Evolutionary conservation across 1,139 yeast genomes (phyloP).

Genomic region (Yamadazyma atmosphaerica): DNA sequence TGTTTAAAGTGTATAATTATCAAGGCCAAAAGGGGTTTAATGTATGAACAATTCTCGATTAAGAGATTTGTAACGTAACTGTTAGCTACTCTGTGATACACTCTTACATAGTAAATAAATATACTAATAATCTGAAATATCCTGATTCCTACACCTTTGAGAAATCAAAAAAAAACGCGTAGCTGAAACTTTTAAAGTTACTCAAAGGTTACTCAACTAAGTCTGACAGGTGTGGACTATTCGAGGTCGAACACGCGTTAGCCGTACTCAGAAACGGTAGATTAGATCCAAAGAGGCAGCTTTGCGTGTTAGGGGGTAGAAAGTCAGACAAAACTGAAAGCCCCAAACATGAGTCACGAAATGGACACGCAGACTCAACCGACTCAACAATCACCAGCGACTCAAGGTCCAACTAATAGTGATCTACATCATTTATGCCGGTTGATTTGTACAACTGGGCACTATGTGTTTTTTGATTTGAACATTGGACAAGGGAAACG

Average conservation of each 20-base stretch:
- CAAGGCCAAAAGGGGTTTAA: background rate
- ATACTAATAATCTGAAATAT: too few species aligned
- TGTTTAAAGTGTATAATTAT: conserved; percentile 9
- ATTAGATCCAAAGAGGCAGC: too few species aligned
- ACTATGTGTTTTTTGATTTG: conserved; percentile 47
- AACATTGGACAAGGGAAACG: conserved; percentile 31
- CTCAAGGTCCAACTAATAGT: conserved; percentile 28
- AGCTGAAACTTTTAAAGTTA: too few species aligned
- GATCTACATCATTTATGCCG: conserved; percentile 39
- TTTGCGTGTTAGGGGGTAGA: background rate
- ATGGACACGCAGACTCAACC: conserved; percentile 49
- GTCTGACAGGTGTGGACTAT: too few species aligned
- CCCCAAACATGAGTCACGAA: conserved; percentile 5
- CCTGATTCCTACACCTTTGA: too few species aligned
- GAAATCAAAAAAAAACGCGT: too few species aligned
- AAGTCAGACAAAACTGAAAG: background rate
- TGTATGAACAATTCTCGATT: background rate
- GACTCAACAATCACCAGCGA: conserved; percentile 54
- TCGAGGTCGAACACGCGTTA: too few species aligned
- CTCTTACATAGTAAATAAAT: too few species aligned
- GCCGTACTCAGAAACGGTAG: too few species aligned
- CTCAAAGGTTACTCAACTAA: too few species aligned
- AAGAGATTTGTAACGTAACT: background rate
- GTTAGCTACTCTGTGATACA: background rate
- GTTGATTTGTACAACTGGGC: conserved; percentile 71